Base-by-base conservation (phyloP, 352 stramenopile genomes). In the Phytophthora aleatoria region DNA sequence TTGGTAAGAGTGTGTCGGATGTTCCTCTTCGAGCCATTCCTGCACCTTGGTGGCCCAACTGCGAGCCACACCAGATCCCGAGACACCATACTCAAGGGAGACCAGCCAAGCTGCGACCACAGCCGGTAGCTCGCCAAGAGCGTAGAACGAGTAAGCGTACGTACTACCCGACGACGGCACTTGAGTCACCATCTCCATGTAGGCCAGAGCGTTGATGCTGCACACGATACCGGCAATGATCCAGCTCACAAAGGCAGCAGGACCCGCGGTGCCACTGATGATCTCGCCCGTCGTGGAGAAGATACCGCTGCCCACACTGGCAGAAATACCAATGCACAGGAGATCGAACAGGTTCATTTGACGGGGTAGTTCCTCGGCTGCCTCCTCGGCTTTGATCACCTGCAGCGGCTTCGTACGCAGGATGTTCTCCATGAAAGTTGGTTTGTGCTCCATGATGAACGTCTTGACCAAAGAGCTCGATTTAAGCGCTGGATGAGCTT, bases 61-160 rank as follows among this genome's bases (percentile, higher is more conserved):
- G 49, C 92, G 87, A 0, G 95, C 92, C 3, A 99, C 89, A 28
- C 95, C 96, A 3, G 91, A 83, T 12, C 86, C 91, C 0, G 88
- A 94, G 10, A 98, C 67, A 16, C 89, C 82, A 76, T 98, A 98
- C 77, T 98, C 94, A n/a, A 98, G 77, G 27, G 91, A 97, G 16
- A 98, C 49, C 35, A 93, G 64, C 64, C 84, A 94, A 20, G 82
- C 92, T 5, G 87, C 90, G 41, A 98, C 74, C 30, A 97, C 90
- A 11, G 95, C 95, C 1, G 91, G 88, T 2, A 98, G 73, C 64
- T 98, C 95, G 42, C 94, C 94, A 35, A 98, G 79, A 5, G 88
- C 80, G 57, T 97, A 86, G 76, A 97, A 98, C 33, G 90, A 73
- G 76, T 98, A 98, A 5, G 90, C 85, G 75, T 98, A 98, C 8